These are phyloP conservation scores for Boletus patriciae DNA, from an alignment of 768 basidiomycete genomes.

Conservation along the genomic window DNA sequence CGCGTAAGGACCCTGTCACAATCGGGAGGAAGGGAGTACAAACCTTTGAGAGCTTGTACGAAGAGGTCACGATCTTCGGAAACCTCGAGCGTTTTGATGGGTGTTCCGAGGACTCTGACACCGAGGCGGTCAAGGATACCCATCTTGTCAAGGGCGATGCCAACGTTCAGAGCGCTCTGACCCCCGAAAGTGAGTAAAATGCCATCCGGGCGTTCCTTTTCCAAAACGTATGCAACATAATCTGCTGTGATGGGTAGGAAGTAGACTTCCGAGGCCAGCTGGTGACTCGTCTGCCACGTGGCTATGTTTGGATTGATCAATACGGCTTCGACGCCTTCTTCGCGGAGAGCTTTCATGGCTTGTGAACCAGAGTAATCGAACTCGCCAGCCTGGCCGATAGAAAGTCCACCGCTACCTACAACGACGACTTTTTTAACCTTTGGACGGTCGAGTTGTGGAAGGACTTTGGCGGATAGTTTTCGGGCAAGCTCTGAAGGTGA, in stretches of 20 bases:
- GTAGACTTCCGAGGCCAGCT: slow-evolving; percentile 95
- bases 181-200: slow-evolving; percentile 98
- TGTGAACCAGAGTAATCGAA: slow-evolving; percentile 99
- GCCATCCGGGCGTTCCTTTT: slow-evolving; percentile 97
- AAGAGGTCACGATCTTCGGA: slow-evolving; percentile 98
- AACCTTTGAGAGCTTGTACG: slow-evolving; percentile 93
- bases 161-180: slow-evolving; percentile 96
- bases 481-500: slow-evolving; percentile 95
- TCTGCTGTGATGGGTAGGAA: slow-evolving; percentile 95
- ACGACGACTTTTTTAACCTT: slow-evolving; percentile 95
- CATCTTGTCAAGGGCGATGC: slow-evolving; percentile 95
- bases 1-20: slow-evolving; percentile 2
- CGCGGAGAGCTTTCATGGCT: slow-evolving; percentile 94
- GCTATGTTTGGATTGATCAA: slow-evolving; percentile 99
- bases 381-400: slow-evolving; percentile 98
- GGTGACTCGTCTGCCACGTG: slow-evolving; percentile 98
- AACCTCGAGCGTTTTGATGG: slow-evolving; percentile 90
- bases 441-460: slow-evolving; percentile 88
- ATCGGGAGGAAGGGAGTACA: slow-evolving; percentile 17
- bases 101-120: slow-evolving; percentile 92
- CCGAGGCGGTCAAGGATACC: slow-evolving; percentile 91
- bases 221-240: slow-evolving; percentile 97
- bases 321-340: slow-evolving; percentile 91
- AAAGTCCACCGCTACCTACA: slow-evolving; percentile 93
- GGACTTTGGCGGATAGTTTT: slow-evolving; percentile 88